Base-by-base conservation (phyloP, 345 rosid species). In the Euphorbia tirucalli region DNA sequence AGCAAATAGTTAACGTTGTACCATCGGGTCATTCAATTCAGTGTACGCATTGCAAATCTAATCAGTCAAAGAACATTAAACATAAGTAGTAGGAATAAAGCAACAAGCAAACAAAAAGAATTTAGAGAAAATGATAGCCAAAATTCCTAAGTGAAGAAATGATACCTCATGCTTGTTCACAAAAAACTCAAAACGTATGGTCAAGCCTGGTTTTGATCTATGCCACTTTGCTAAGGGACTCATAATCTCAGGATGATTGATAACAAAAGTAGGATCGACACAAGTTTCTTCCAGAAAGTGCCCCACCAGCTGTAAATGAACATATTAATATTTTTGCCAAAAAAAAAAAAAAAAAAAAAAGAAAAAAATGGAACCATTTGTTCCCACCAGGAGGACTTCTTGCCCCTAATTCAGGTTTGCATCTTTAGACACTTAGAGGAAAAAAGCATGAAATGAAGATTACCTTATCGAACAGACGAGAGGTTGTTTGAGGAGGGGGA, bases 1-100 rank as follows among this genome's bases (percentile, higher is more conserved):
- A 2, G 93, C 93, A 82, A 95, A 95, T 65, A 94, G 83, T 62
- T 92, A 86, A 10, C 97, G 97, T 78, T 95, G 99, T 61, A 90
- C 99, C 7, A 90, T 87, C 31, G 99, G 99, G 73, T 95, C 99
- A 72, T 95, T 95, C 84, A 92, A 68, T 79, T 95, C 99, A 4
- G 98, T 95, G 84, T 95, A 95, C 25, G 99, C 99, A 73, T 95
- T 92, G 85, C 93, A 90, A 39, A 93, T 75, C 98, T 95, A 75
- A 66, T 52, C n/a, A 27, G 60, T 65, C 44, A 41, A 21, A 68
- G 22, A 69, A 22, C 2, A 78, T 44, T 39, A n/a, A 75, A 7
- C 31, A 18, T 2, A 67, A 32, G 28, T 19, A 68, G 50, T 69
- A 63, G 37, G 10, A 16, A 30, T 35, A 11, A 28, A 22, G 15